Base-by-base conservation (phyloP, 2,329 filamentous ascomycete species). In the Purpureocillium takamizusanense region DNA sequence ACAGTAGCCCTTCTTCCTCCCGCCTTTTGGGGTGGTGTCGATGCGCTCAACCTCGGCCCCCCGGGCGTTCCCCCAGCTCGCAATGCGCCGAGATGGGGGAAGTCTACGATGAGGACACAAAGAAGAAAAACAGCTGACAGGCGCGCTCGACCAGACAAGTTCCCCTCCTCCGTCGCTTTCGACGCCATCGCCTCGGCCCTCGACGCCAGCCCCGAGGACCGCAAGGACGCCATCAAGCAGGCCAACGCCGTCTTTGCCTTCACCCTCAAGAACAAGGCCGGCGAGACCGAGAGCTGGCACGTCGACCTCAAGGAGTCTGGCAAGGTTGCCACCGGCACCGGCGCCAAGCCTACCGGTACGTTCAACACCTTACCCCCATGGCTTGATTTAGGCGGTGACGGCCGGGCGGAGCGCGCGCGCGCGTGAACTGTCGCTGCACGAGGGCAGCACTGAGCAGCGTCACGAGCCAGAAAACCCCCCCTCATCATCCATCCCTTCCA, bases 271-370 rank as follows among this genome's bases (percentile, higher is more conserved):
- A 98, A 98, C 74, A 64, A 70, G 42, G 73, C 73, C 17, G 87
- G 86, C 52, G 77, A 89, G 62, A 81, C 80, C 42, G 80, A 86
- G 55, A 84, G 78, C 66, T 98, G 92, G 92, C 78, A 94, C 69
- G 86, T 98, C 51, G 92, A 98, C 62, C 78, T 98, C 45, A 95
- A 95, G 74, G 76, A 94, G 55, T 83, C 81, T 45, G 92, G 92
- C 46, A 75, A 74, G 40, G 89, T 95, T 31, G 83, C 76, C 52
- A 83, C 83, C 57, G 92, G 92, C 40, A 60, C 75, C 18, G 83
- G 83, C 51, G 76, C 76, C 50, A 95, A 95, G 70, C 81, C 90
- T 31, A 86, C 81, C 59, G 86, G 87, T 94, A 61, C 55, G 78
- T 64, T 21, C 37, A 10, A 25, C 13, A 14, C 12, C 33, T 17